A percentile compares a stretch with the other conserved stretches of the same genome.
phyloP scores from a whole-genome alignment of 2,329 filamentous ascomycete genomes.

The Neurospora sp. region DNA sequence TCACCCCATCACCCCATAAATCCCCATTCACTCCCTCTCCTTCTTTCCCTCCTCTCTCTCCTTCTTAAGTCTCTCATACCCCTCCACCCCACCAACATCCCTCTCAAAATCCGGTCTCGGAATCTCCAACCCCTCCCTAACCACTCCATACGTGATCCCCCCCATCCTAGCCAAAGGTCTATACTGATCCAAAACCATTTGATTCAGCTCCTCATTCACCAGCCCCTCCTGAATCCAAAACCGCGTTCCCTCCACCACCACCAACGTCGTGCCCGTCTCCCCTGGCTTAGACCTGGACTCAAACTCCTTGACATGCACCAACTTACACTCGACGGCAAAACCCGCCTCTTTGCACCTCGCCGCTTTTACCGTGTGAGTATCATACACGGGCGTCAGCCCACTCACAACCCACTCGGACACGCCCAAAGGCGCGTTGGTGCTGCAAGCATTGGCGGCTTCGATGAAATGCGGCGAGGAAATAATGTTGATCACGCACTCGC shows the following conservation, averaged over 20 bases:
- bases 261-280: constrained; percentile 65
- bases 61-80: constrained; percentile 44
- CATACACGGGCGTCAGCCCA: constrained; percentile 61
- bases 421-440: constrained; percentile 68
- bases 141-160: constrained; percentile 73
- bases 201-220: constrained; percentile 63
- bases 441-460: constrained; percentile 78
- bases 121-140: constrained; percentile 48
- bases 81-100: constrained; percentile 43
- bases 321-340: constrained; percentile 70
- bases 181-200: constrained; percentile 61
- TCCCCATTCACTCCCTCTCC: neutral
- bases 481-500: constrained; percentile 80
- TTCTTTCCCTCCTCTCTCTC: neutral
- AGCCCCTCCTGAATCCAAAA: constrained; percentile 92
- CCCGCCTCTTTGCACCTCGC: constrained; percentile 74
- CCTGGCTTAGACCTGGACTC: constrained; percentile 49
- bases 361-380: constrained; percentile 55
- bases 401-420: constrained; percentile 62
- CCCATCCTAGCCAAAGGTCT: constrained; percentile 70
- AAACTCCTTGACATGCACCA: constrained; percentile 69
- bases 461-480: constrained; percentile 70
- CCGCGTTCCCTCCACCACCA: constrained; percentile 69
- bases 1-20: neutral
- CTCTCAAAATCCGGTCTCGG: constrained; percentile 42